Conservation (phyloP, 306 rosid genomes). For the Glycine soja region DNA sequence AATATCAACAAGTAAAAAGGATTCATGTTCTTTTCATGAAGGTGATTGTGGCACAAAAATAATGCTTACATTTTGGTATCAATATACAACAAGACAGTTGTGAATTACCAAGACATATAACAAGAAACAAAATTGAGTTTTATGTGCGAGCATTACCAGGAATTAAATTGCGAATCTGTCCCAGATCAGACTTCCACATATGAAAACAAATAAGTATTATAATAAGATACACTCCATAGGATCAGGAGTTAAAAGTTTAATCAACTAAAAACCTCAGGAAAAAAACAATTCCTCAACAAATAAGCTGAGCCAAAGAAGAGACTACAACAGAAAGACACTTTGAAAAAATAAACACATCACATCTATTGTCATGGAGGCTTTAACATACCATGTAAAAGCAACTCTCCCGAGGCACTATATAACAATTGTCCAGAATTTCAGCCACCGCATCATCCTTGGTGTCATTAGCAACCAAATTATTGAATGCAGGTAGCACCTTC, state of each 20-base stretch:
- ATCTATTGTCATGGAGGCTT: background rate
- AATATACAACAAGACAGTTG: constrained; percentile 12
- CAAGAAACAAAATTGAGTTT: constrained; percentile 40
- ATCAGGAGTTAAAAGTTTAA: constrained; percentile 24
- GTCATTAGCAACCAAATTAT: constrained; percentile 78
- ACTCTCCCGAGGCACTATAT: constrained; percentile 73
- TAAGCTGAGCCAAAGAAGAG: background rate
- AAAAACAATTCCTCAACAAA: background rate
- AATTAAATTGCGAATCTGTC: constrained; percentile 87
- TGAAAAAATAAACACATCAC: constrained; percentile 20
- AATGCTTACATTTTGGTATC: background rate
- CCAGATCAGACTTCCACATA: constrained; percentile 92
- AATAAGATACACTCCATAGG: constrained; percentile 53
- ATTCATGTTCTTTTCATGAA: too few relatives aligned
- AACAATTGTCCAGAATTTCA: constrained; percentile 62
- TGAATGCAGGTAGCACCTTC: constrained; percentile 61
- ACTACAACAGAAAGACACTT: background rate
- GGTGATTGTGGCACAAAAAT: constrained; percentile 8
- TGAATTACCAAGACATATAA: constrained; percentile 30
- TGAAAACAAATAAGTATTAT: constrained; percentile 51
- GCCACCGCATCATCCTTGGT: constrained; percentile 70
- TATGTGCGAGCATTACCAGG: constrained; percentile 77
- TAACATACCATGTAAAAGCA: constrained; percentile 87
- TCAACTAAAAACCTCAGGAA: background rate
- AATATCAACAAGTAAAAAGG: too few relatives aligned